Evolutionary conservation across 1,284 basidiomycete genomes (phyloP), one percentile per base, ranked within the genome.

Genomic region (Anthracocystis walkeri): DNA sequence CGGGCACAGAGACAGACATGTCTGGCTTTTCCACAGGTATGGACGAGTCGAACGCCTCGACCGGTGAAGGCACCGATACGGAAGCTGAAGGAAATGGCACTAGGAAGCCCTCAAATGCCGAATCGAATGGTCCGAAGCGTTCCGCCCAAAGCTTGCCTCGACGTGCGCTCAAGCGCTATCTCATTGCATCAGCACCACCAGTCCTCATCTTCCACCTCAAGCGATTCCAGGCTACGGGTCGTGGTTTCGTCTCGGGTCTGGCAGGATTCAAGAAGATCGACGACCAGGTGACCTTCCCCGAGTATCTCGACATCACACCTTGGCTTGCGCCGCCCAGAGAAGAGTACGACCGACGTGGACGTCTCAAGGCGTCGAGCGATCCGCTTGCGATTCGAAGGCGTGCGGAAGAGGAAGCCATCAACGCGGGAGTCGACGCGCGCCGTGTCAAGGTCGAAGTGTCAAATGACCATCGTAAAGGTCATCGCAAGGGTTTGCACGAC

Each of bases 171-270:
- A 97, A 97, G 86, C 91, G 95, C 8, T 97, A 96, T 85, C 90
- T 97, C 66, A 93, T 97, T 80, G 90, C 92, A 5, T 89, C 89
- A 0, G 91, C 93, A 0, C 95, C 95, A 0, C 93, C 93, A 0
- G 90, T 97, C 31, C 89, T 97, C 64, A 92, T 96, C 58, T 90
- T 97, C 68, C 95, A 97, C 79, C 89, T 97, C 55, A 97, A 97
- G 87, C 89, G 95, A 35, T 97, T 97, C 87, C 93, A 95, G 85
- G 67, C 71, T 84, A 82, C 87, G 77, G 69, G 87, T 20, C 64
- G 75, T 29, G 77, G 77, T 1, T 73, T 73, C 21, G 71, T 67
- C n/a, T 64, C 70, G 7, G 74, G 70, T 18, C 59, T 62, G 25
- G 70, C 67, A 12, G 72, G 70, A 20, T 91, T 93, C 86, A 94